These are phyloP conservation scores for Nevesoporus exiguus DNA, from an alignment of 768 basidiomycete species.

Conservation along the genomic window DNA sequence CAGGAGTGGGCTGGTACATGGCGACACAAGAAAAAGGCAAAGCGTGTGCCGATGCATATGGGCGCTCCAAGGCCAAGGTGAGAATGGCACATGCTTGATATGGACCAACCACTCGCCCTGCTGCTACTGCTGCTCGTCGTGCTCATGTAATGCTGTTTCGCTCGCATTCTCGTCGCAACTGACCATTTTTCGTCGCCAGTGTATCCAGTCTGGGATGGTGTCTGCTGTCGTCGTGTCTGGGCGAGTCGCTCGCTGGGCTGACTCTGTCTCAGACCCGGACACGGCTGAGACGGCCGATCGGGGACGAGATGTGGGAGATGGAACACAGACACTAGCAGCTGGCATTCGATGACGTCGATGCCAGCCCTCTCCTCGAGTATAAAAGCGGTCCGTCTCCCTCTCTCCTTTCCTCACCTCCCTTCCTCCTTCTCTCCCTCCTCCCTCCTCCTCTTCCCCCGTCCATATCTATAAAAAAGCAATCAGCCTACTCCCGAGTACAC, in stretches of 20 bases:
- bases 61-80: background rate
- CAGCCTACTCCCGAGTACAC: slow-evolving; percentile 23
- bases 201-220: slow-evolving; percentile 59
- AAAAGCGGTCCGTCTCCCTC: slow-evolving; percentile 11
- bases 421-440: slow-evolving; percentile 1
- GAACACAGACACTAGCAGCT: slow-evolving; percentile 33
- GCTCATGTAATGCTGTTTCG: slow-evolving; percentile 39
- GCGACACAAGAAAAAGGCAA: background rate
- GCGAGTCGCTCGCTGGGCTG: slow-evolving; percentile 40
- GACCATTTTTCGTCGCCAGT: slow-evolving; percentile 26
- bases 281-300: slow-evolving; percentile 29
- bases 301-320: slow-evolving; percentile 63
- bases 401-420: slow-evolving; percentile 9
- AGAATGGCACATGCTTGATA: background rate
- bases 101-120: slow-evolving; percentile 30
- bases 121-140: slow-evolving; percentile 46
- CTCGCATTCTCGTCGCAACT: background rate
- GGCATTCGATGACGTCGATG: slow-evolving; percentile 18
- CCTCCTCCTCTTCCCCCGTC: slow-evolving; percentile 8
- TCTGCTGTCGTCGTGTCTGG: slow-evolving; percentile 64
- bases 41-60: no score
- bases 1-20: slow-evolving; percentile 5
- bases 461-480: slow-evolving; percentile 10
- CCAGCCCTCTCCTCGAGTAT: slow-evolving; percentile 13
- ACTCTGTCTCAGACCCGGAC: slow-evolving; percentile 35